These are phyloP conservation scores for Bruguiera gymnorhiza DNA, from an alignment of 345 rosid species.

Conservation along the genomic window DNA sequence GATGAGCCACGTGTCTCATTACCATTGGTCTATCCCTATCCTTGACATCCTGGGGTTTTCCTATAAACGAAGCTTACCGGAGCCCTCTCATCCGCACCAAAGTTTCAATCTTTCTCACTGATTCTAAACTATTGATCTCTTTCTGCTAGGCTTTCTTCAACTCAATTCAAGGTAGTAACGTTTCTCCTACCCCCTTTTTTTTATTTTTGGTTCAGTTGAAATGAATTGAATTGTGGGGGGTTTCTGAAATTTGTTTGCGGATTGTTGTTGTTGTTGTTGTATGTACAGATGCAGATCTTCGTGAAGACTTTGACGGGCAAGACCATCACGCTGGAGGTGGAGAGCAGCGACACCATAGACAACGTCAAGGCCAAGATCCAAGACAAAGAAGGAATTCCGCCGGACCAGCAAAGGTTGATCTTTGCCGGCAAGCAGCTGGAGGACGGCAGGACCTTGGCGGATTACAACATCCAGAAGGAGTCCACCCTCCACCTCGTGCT, in stretches of 20 bases:
- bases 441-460: conserved; percentile 24
- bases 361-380: conserved; percentile 28
- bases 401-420: conserved; percentile 26
- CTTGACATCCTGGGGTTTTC: neutral
- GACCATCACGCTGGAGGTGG: conserved; percentile 23
- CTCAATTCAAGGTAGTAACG: neutral
- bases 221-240: neutral
- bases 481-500: conserved; percentile 21
- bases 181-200: too few species aligned
- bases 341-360: conserved; percentile 29
- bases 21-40: neutral
- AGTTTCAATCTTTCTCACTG: neutral
- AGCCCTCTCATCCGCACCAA: neutral
- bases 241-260: too few species aligned
- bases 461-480: conserved; percentile 24
- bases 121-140: too few species aligned
- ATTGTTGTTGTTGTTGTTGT: neutral
- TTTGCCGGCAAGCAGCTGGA: conserved; percentile 29
- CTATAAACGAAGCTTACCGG: conserved; percentile 12
- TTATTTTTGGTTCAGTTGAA: neutral
- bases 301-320: conserved; percentile 27
- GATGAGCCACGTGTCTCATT: neutral
- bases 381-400: conserved; percentile 27
- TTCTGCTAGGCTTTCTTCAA: too few species aligned
- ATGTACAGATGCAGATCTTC: conserved; percentile 24